phyloP scores from a whole-genome alignment of 805 yeast species.

The Metschnikowia lachancei region DNA sequence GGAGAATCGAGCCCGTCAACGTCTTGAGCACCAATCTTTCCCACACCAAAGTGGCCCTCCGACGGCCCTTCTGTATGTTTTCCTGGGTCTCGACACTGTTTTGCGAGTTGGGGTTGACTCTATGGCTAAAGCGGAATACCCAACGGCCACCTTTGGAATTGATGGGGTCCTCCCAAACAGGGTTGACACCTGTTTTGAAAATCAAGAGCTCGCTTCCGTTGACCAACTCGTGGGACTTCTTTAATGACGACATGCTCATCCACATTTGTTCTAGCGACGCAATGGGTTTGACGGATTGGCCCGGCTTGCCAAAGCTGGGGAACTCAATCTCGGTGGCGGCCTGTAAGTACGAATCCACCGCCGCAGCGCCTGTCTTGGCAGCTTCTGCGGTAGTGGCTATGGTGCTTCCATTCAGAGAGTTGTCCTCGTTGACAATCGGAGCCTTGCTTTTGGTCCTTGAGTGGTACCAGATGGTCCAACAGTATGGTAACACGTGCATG shows the following conservation, averaged over 20 bases:
- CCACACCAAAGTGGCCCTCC: conserved; percentile 47
- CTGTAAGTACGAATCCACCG: conserved; percentile 45
- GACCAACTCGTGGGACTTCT: conserved; percentile 37
- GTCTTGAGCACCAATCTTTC: conserved; percentile 53
- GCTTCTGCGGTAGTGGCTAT: conserved; percentile 13
- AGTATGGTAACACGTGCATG: conserved; percentile 44
- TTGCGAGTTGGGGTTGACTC: conserved; percentile 19
- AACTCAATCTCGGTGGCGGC: conserved; percentile 45
- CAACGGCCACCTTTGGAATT: conserved; percentile 63
- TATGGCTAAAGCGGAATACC: conserved; percentile 50
- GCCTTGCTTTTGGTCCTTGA: conserved; percentile 29
- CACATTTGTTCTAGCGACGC: conserved; percentile 55
- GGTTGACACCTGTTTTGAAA: conserved; percentile 58
- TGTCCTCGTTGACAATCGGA: conserved; percentile 16
- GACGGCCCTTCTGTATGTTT: conserved; percentile 25
- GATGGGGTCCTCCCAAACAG: conserved; percentile 67
- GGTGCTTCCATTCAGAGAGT: conserved; percentile 15
- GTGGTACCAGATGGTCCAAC: conserved; percentile 53
- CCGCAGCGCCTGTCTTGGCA: conserved; percentile 23
- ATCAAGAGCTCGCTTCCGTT: conserved; percentile 53
- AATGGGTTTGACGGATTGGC: conserved; percentile 28
- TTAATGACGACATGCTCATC: conserved; percentile 41
- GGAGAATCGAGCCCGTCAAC: conserved; percentile 49
- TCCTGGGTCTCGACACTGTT: conserved; percentile 20
- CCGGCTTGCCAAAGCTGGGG: conserved; percentile 24